Conservation (phyloP, 345 rosid species). For the Trapa bicornis region DNA sequence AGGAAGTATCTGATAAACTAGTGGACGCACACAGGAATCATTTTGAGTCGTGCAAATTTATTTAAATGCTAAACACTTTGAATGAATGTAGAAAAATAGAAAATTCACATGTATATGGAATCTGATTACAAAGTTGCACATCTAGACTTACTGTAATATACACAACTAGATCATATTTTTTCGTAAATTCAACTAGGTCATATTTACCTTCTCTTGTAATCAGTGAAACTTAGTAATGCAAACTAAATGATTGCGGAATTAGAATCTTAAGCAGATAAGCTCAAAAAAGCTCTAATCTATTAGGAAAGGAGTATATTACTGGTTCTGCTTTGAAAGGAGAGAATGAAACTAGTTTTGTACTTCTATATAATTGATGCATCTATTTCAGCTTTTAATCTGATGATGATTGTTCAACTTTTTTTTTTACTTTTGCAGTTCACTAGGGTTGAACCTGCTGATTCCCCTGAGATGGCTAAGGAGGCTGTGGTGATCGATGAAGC, state of each 20-base stretch:
- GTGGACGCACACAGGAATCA: background rate
- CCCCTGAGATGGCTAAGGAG: conserved; percentile 21
- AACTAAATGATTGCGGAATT: background rate
- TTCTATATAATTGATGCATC: too few species aligned
- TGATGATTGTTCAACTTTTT: background rate
- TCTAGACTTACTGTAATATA: background rate
- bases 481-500: conserved; percentile 31
- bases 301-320: background rate
- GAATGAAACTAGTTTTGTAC: too few species aligned
- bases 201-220: background rate
- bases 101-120: background rate
- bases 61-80: background rate
- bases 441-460: conserved; percentile 14
- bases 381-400: background rate
- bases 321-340: too few species aligned
- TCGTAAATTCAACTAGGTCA: background rate
- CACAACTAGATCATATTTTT: too few species aligned
- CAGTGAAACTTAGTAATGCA: background rate
- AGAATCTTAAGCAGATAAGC: background rate
- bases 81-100: too few species aligned
- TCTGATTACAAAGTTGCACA: background rate
- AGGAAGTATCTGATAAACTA: background rate
- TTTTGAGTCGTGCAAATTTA: background rate
- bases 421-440: conserved; percentile 21
- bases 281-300: background rate